Percentiles rank a stretch among this genome's conserved stretches.
These are phyloP conservation scores for Pseudofabraea citricarpa DNA, from an alignment of 2,329 filamentous ascomycete species.

Conservation along the genomic window DNA sequence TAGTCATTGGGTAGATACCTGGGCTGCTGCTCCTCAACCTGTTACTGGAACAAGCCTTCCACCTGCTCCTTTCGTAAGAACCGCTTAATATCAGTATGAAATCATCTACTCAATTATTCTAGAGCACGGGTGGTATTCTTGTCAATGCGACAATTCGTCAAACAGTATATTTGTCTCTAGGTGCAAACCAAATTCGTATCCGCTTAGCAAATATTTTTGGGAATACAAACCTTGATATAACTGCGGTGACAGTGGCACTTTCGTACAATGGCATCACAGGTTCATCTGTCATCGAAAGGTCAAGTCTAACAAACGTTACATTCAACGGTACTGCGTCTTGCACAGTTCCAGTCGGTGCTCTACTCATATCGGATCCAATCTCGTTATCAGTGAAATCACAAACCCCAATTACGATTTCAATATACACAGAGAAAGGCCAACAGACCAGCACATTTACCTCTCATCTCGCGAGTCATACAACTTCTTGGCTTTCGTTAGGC, in stretches of 20 bases:
- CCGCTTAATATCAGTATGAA: background rate
- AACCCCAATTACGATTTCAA: constrained; percentile 49
- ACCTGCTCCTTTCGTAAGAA: constrained; percentile 50
- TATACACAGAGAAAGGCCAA: constrained; percentile 55
- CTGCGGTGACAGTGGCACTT: constrained; percentile 51
- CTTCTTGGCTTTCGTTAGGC: constrained; percentile 53
- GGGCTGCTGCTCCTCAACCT: constrained; percentile 62
- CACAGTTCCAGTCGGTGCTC: constrained; percentile 49
- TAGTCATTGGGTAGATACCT: constrained; percentile 52
- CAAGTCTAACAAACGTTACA: constrained; percentile 47
- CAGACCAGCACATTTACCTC: constrained; percentile 51
- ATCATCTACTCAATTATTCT: background rate
- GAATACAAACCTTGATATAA: constrained; percentile 52
- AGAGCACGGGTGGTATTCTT: constrained; percentile 36
- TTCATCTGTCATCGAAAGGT: constrained; percentile 44
- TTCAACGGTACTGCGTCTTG: constrained; percentile 51
- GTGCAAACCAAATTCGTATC: constrained; percentile 51
- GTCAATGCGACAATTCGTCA: constrained; percentile 60
- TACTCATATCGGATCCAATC: constrained; percentile 58
- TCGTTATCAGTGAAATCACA: constrained; percentile 46
- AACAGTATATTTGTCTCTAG: constrained; percentile 56
- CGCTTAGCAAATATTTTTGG: constrained; percentile 65
- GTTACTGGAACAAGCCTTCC: constrained; percentile 59
- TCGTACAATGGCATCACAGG: constrained; percentile 49
- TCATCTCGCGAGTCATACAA: constrained; percentile 61